phyloP scores from a whole-genome alignment of 2,329 filamentous ascomycete genomes.

The Aspergillus piperis region DNA sequence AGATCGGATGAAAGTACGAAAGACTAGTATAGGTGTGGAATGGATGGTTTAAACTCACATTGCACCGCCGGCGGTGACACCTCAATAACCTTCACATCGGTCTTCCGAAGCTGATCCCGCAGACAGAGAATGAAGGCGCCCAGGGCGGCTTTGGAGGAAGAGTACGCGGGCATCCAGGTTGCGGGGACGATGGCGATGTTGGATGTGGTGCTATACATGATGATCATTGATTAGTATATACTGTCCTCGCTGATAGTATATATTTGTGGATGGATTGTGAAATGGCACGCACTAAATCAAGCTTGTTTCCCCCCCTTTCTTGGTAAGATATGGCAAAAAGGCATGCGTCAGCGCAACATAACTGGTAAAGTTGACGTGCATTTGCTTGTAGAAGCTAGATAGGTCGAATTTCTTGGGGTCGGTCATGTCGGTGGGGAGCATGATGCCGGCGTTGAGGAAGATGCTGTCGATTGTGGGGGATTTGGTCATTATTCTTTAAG shows the following conservation, averaged over 20 bases:
- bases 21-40: too few relatives aligned
- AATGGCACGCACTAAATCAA: slow-evolving; percentile 33
- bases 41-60: slow-evolving; percentile 25
- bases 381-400: slow-evolving; percentile 41
- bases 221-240: too few relatives aligned
- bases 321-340: slow-evolving; percentile 50
- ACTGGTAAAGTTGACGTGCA: slow-evolving; percentile 53
- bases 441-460: slow-evolving; percentile 60
- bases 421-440: slow-evolving; percentile 52
- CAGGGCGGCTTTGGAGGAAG: slow-evolving; percentile 56
- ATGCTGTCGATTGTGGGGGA: slow-evolving; percentile 58
- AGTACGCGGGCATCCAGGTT: slow-evolving; percentile 53
- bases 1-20: too few relatives aligned
- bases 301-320: slow-evolving; percentile 27
- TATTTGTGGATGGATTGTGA: not conserved
- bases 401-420: slow-evolving; percentile 44
- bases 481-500: not conserved
- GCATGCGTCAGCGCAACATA: slow-evolving; percentile 49
- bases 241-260: too few relatives aligned
- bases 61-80: slow-evolving; percentile 49
- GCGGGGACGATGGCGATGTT: slow-evolving; percentile 53
- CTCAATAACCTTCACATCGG: slow-evolving; percentile 49
- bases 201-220: slow-evolving; percentile 36
- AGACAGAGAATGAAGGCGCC: slow-evolving; percentile 51
- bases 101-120: slow-evolving; percentile 44